Conservation (phyloP, 2,329 filamentous ascomycete genomes). For the Fusarium equiseti region DNA sequence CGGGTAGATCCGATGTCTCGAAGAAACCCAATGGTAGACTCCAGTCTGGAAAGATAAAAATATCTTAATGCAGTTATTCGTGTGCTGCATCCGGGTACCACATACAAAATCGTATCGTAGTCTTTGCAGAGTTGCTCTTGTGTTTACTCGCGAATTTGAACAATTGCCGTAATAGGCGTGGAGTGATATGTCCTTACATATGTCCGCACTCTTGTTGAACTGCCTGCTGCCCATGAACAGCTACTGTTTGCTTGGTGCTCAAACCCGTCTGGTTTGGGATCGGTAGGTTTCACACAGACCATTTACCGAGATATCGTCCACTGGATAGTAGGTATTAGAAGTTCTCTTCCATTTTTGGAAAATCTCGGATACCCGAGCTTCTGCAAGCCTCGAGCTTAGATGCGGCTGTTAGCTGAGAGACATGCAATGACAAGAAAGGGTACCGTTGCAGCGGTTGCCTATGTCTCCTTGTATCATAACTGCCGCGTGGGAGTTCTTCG, state of each 20-base stretch:
- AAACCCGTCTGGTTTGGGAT: conserved; percentile 12
- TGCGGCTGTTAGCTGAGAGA: not conserved
- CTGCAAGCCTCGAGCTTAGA: not conserved
- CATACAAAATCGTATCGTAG: conserved; percentile 13
- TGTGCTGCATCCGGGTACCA: conserved; percentile 13
- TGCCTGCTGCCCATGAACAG: conserved; percentile 18
- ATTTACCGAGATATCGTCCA: conserved; percentile 8
- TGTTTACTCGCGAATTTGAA: conserved; percentile 14
- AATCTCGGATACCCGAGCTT: conserved; percentile 1
- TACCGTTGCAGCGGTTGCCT: conserved; percentile 5
- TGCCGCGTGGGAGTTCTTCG: conserved; percentile 20
- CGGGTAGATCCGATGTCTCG: not conserved
- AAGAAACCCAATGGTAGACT: not conserved
- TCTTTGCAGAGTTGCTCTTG: conserved; percentile 20
- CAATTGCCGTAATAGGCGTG: conserved; percentile 15
- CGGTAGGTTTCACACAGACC: conserved; percentile 21
- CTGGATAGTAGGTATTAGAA: not conserved
- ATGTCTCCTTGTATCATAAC: conserved; percentile 1
- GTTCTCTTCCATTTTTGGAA: conserved; percentile 7
- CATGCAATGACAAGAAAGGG: conserved; percentile 5
- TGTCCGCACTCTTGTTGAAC: conserved; percentile 1
- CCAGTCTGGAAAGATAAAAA: not conserved
- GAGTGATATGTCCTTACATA: conserved; percentile 16
- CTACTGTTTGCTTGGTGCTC: conserved; percentile 8
- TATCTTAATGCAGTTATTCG: not conserved